Percentiles rank a stretch among this genome's conserved stretches.
Evolutionary conservation across 306 rosid species (phyloP).

Genomic region (Rubus idaeus): DNA sequence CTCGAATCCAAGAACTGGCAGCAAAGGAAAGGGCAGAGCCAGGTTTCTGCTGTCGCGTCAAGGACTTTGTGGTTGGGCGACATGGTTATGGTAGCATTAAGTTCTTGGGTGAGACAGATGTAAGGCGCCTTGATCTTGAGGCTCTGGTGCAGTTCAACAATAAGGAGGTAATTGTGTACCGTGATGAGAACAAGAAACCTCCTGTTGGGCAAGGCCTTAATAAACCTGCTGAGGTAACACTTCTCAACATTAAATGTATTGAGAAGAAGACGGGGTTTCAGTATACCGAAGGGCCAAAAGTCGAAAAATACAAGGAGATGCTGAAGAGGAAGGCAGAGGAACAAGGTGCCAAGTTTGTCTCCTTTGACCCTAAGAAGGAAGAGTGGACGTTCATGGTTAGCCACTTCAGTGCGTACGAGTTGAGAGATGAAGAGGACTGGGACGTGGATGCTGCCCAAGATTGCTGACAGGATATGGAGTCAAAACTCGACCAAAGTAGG

Average conservation of each 20-base stretch:
- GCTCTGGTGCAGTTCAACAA: conserved; percentile 82
- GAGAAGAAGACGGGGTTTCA: conserved; percentile 77
- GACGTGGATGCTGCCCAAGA: conserved; percentile 17
- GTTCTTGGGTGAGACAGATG: conserved; percentile 91
- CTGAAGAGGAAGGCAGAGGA: conserved; percentile 90
- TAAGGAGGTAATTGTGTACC: conserved; percentile 92
- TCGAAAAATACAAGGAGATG: conserved; percentile 81
- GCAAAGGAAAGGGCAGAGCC: conserved; percentile 98
- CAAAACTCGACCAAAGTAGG: not conserved
- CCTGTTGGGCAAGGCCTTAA: conserved; percentile 97
- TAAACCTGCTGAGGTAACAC: conserved; percentile 95
- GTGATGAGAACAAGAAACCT: conserved; percentile 86
- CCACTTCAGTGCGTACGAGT: conserved; percentile 72
- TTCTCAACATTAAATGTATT: conserved; percentile 80
- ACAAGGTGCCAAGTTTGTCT: conserved; percentile 88
- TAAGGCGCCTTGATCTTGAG: conserved; percentile 87
- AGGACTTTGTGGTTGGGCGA: conserved; percentile 89
- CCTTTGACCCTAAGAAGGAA: conserved; percentile 70
- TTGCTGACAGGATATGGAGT: conserved; percentile 2
- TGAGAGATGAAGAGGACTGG: conserved; percentile 44
- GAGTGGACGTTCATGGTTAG: conserved; percentile 92
- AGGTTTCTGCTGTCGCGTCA: conserved; percentile 81
- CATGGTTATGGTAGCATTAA: conserved; percentile 86
- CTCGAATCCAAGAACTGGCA: conserved; percentile 85
- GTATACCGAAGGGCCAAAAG: conserved; percentile 72